Base-by-base conservation (phyloP, 306 rosid species). In the Acacia melanoxylon region DNA sequence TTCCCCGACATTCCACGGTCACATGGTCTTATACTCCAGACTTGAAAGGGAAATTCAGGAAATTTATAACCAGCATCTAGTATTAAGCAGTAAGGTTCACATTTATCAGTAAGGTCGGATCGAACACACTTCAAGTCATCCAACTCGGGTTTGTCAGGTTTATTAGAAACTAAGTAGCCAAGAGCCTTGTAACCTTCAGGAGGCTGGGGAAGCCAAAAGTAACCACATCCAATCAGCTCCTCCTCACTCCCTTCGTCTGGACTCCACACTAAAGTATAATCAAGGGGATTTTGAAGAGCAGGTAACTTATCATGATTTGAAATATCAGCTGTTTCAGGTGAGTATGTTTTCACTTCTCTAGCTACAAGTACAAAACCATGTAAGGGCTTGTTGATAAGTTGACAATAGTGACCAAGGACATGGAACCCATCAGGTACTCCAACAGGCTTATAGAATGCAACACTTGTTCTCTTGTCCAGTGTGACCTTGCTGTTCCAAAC, bases 171-270 rank as follows among this genome's bases (percentile, higher is more conserved):
- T 77, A 95, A 83, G 83, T 80, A 91, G 9, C 99, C 98, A 75
- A 93, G 81, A 68, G 92, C 87, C 85, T 76, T 87, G 78, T 93
- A 95, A 70, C 98, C 98, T 71, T 90, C 89, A 72, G 95, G 91
- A 72, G 98, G 93, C 75, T 76, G 92, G 70, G 99, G 99, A 19
- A 83, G 78, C 99, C 98, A 95, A 87, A 93, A 83, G 83, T 89
- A 91, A 81, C 90, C 93, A 86, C 78, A 80, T 71, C 68, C 88
- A 68, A 73, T 76, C 25, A 81, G 49, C 31, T 46, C 61, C 35
- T 81, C 90, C 73, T 84, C 88, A 63, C 77, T 87, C 72, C 89
- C 91, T 44, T 89, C 88, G 84, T 83, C 75, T 45, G 91, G 61
- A 83, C 93, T 82, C 95, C 98, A 90, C 4, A 88, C 81, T 80